phyloP scores from a whole-genome alignment of 306 rosid genomes.

The Medicago lupulina region DNA sequence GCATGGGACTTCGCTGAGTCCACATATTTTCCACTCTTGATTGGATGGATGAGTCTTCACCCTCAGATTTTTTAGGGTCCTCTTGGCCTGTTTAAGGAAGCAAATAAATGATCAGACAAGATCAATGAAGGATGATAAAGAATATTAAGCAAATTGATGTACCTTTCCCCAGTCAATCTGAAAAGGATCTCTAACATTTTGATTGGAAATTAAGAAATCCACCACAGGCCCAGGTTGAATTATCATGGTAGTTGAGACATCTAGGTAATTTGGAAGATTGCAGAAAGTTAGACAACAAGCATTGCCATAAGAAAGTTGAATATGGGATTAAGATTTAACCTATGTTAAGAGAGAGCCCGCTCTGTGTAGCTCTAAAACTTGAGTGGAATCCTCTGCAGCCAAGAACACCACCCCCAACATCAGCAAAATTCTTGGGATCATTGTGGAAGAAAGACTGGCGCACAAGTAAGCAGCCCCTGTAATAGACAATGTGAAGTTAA shows the following conservation, averaged over 20 bases:
- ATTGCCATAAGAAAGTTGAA: background rate
- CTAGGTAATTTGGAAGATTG: conserved; percentile 44
- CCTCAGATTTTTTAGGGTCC: conserved; percentile 84
- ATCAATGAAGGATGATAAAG: background rate
- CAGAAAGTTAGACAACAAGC: conserved; percentile 21
- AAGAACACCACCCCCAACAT: conserved; percentile 93
- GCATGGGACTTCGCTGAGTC: conserved; percentile 86
- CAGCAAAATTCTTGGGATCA: conserved; percentile 72
- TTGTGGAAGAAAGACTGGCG: conserved; percentile 89
- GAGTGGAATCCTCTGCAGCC: conserved; percentile 97
- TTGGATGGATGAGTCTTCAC: conserved; percentile 72
- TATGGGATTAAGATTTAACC: conserved; percentile 49
- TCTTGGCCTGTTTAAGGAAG: conserved; percentile 70
- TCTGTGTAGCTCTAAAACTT: conserved; percentile 90
- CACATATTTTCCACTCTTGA: conserved; percentile 77
- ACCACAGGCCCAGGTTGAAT: conserved; percentile 92
- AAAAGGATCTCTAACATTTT: conserved; percentile 81
- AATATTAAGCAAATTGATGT: conserved; percentile 3
- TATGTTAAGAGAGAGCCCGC: conserved; percentile 86
- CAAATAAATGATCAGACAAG: conserved; percentile 2
- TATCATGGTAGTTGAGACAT: conserved; percentile 95
- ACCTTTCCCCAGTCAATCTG: conserved; percentile 93
- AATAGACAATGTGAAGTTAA: conserved; percentile 18
- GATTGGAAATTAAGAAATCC: conserved; percentile 83
- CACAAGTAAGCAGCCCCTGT: conserved; percentile 94